Evolutionary conservation across 2,329 filamentous ascomycete genomes (phyloP), one percentile per base, ranked within the genome.

Genomic region (Sporothrix brunneoviolacea): DNA sequence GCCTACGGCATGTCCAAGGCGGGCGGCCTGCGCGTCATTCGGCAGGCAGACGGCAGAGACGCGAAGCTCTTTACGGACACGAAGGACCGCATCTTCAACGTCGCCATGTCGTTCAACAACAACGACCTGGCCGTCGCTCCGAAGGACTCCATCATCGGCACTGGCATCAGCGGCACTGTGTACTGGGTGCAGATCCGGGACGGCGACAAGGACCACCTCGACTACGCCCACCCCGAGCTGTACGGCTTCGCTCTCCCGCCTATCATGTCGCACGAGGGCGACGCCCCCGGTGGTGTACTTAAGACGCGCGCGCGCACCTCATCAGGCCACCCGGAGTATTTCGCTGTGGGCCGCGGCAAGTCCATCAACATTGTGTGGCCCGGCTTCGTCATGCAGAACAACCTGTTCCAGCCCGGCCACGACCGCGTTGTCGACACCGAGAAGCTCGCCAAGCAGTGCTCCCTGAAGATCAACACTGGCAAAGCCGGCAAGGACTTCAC

Each of bases 401-500:
- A 78, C 43, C 70, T 82, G 35, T 79, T 84, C 68, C 83, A 82
- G 66, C 69, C 77, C 44, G 79, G 77, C 24, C 77, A 81, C 57
- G 80, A 83, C 59, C 80, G 80, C 38, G 72, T 83, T 48, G 89
- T 95, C 54, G 87, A 96, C 64, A 93, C 88, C 0, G 90, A 95
- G 64, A 86, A 83, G 62, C 89, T 95, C 56, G 80, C 93, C 58
- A 84, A 84, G 63, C 86, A 96, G 64, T 91, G 88, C 62, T 87
- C 87, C 43, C 74, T 97, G 57, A 94, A 91, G 69, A 95, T 98
- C 68, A 89, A 91, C 59, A 97, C 91, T 55, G 93, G 91, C 59
- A 98, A 98, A 73, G 91, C 93, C 58, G 93, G 91, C 56, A 98
- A 98, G 68, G 93, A 98, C 66, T 98, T 98, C 65, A 86, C 84